phyloP scores from a whole-genome alignment of 257 asterid genomes.

The Solanum lignicaule region DNA sequence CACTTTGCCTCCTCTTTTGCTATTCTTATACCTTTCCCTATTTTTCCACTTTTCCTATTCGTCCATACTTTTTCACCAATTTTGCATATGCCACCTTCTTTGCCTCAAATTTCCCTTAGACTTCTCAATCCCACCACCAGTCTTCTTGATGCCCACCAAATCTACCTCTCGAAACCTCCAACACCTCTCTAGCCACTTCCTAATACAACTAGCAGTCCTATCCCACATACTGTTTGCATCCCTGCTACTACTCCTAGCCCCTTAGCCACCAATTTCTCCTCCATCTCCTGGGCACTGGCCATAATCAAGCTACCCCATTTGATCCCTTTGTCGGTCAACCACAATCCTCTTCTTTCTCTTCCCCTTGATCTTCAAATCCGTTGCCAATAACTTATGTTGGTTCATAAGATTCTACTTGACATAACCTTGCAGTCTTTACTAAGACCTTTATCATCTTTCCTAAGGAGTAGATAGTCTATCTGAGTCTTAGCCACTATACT shows the following conservation, averaged over 20 bases:
- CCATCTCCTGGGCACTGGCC: neutral
- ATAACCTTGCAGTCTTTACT: neutral
- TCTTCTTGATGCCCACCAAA: neutral
- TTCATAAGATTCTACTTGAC: neutral
- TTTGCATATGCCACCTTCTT: neutral
- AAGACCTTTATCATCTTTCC: neutral
- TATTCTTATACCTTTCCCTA: neutral
- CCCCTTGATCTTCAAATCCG: neutral
- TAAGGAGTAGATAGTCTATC: neutral
- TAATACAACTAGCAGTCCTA: neutral
- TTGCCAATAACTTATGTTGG: neutral
- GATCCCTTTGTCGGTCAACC: neutral
- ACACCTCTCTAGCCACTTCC: neutral
- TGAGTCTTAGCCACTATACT: neutral
- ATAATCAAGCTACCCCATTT: neutral
- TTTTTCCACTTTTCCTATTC: neutral
- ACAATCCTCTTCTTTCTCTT: neutral
- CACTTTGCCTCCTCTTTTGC: neutral
- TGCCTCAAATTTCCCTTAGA: neutral
- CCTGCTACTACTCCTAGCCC: neutral
- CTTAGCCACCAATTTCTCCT: neutral
- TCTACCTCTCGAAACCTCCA: neutral
- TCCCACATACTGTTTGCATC: neutral
- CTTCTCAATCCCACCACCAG: neutral
- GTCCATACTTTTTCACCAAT: neutral